Evolutionary conservation across 83 land plant genomes (phyloP).

Genomic region (Picea abies): DNA sequence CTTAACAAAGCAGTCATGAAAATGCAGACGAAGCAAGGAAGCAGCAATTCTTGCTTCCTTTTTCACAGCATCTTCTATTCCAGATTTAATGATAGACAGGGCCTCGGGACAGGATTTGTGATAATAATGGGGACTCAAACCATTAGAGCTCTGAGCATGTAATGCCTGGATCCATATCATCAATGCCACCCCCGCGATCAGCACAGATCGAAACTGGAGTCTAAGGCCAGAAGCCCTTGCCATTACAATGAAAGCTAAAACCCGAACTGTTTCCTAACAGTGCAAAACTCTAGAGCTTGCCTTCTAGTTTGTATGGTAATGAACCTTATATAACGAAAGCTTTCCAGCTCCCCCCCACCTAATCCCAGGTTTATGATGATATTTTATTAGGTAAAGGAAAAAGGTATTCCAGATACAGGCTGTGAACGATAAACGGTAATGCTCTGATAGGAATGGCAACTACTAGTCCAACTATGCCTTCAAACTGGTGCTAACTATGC

Average conservation of each 20-base stretch:
- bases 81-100: conserved; percentile 16
- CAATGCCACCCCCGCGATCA: neutral
- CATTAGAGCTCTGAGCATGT: conserved; percentile 3
- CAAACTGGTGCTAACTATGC: no score
- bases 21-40: conserved; percentile 28
- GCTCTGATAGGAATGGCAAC: no score
- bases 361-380: no score
- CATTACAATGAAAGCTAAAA: neutral
- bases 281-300: neutral
- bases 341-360: no score
- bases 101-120: conserved; percentile 20
- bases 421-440: no score
- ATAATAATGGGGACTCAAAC: conserved; percentile 12
- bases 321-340: neutral
- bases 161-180: neutral
- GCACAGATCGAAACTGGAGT: neutral
- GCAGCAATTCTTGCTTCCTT: conserved; percentile 24
- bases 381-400: no score
- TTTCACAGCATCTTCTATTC: conserved; percentile 16
- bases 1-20: conserved; percentile 33
- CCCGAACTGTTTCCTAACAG: neutral
- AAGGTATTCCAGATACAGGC: no score
- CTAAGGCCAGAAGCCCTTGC: neutral
- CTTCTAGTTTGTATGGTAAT: neutral
- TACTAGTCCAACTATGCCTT: no score